phyloP scores from a whole-genome alignment of 1,284 basidiomycete species.

The Sanghuangporus baumii region DNA sequence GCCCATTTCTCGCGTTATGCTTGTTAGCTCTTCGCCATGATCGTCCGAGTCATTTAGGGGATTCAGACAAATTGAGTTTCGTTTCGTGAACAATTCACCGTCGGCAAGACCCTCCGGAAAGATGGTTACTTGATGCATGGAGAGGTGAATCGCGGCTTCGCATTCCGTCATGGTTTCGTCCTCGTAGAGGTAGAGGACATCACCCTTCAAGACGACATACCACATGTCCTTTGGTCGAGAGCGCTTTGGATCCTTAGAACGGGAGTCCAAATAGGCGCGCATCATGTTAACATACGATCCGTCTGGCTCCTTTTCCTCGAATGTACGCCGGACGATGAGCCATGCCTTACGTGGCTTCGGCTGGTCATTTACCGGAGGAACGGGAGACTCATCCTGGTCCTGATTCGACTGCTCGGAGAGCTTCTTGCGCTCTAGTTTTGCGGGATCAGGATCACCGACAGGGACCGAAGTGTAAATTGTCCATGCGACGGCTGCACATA shows the following conservation, averaged over 20 bases:
- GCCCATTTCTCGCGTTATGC: constrained; percentile 50
- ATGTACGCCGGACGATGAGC: constrained; percentile 81
- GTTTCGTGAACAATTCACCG: constrained; percentile 84
- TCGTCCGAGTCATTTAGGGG: constrained; percentile 30
- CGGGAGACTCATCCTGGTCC: constrained; percentile 18
- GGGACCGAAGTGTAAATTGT: constrained; percentile 76
- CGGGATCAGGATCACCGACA: constrained; percentile 48
- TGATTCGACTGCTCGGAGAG: constrained; percentile 26
- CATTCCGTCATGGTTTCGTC: constrained; percentile 85
- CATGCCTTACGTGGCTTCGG: constrained; percentile 74
- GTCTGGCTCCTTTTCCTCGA: constrained; percentile 57
- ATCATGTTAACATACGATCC: constrained; percentile 66
- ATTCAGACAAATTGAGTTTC: constrained; percentile 79
- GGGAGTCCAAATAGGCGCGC: constrained; percentile 65
- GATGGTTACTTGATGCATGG: constrained; percentile 67
- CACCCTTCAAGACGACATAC: constrained; percentile 85
- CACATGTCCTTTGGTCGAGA: constrained; percentile 83
- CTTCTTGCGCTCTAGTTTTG: constrained; percentile 34
- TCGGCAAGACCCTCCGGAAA: constrained; percentile 71
- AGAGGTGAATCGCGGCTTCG: constrained; percentile 78
- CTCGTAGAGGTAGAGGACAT: constrained; percentile 86
- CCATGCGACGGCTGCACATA: constrained; percentile 50
- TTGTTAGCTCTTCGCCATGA: constrained; percentile 37
- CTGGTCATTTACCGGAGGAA: constrained; percentile 36
- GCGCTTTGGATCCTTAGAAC: constrained; percentile 72